A percentile compares a stretch with the other conserved stretches of the same genome.
phyloP scores from a whole-genome alignment of 1,139 yeast species.

The Geotrichum phurueaensis region DNA sequence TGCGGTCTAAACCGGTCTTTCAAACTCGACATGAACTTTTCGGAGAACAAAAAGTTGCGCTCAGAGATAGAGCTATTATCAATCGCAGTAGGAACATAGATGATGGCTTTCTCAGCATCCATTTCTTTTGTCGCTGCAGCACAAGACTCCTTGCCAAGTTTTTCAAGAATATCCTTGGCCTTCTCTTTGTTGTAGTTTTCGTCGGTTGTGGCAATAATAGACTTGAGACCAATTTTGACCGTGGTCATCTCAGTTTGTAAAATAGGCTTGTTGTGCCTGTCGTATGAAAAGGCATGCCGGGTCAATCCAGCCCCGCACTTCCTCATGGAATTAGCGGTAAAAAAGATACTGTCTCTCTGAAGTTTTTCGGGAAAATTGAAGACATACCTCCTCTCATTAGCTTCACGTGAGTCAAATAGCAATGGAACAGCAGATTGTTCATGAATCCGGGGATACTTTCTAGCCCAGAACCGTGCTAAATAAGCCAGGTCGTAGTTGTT shows the following conservation, averaged over 20 bases:
- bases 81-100: constrained; percentile 44
- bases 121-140: constrained; percentile 48
- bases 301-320: constrained; percentile 22
- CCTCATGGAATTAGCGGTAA: constrained; percentile 28
- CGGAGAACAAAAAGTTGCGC: constrained; percentile 53
- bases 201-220: constrained; percentile 55
- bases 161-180: constrained; percentile 42
- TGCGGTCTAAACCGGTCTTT: constrained; percentile 40
- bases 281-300: constrained; percentile 11
- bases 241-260: constrained; percentile 26
- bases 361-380: constrained; percentile 14
- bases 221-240: constrained; percentile 41
- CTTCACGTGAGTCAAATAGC: constrained; percentile 27
- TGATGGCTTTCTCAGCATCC: constrained; percentile 50
- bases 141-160: constrained; percentile 43
- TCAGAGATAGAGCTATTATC: constrained; percentile 38
- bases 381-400: constrained; percentile 4
- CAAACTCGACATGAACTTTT: constrained; percentile 44
- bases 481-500: constrained; percentile 45
- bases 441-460: constrained; percentile 38
- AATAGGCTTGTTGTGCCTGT: constrained; percentile 16
- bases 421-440: constrained; percentile 37
- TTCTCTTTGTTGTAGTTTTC: constrained; percentile 43
- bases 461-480: constrained; percentile 55
- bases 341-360: constrained; percentile 21